Base-by-base conservation (phyloP, 2,329 filamentous ascomycete genomes). In the Microascus cirrosus region DNA sequence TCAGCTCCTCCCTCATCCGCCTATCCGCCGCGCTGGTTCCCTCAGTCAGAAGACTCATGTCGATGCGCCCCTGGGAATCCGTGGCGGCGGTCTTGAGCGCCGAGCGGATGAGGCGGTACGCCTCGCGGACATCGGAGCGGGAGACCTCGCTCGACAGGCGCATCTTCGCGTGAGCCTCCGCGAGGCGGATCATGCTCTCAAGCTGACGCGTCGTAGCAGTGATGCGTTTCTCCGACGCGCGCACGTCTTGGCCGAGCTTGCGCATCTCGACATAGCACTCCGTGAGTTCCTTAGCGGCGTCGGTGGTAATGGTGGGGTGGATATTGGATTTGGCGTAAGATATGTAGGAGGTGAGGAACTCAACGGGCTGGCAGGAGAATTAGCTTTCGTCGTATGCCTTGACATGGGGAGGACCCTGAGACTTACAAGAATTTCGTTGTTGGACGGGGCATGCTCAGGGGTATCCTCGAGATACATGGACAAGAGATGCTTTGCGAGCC, bases 121-220 rank as follows among this genome's bases (percentile, higher is more conserved):
- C 92, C 74, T 99, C 94, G 55, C 84, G 76, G 6, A 99, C 95
- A 66, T 99, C 95, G 54, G 82, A 81, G 32, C 81, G 83, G 0
- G 89, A 91, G 50, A 99, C 94, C 15, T 78, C 82, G 2, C 77
- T 70, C 0, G 87, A 83, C 5, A 99, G 82, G 3, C 94, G 88
- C 95, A 99, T 99, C 73, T 96, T 96, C 55, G 94, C 95, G 72
- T 99, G 95, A 0, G 92, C 94, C 76, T 99, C 94, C 1, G 92
- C 77, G 2, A 99, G 86, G 61, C 94, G 93, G 68, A 99, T 97
- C 95, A 99, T 99, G 53, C 88, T 94, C 74, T 99, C 95, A 6
- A 99, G 80, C 73, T 99, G 94, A 68, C 94, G 84, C 0, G 95
- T 99, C 2, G 94, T 99, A 48, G 94, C 94, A 0, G 94, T 99